A percentile compares a stretch with the other conserved stretches of the same genome.
Evolutionary conservation across 2,329 filamentous ascomycete species (phyloP).

Genomic region (Hypocrella siamensis): DNA sequence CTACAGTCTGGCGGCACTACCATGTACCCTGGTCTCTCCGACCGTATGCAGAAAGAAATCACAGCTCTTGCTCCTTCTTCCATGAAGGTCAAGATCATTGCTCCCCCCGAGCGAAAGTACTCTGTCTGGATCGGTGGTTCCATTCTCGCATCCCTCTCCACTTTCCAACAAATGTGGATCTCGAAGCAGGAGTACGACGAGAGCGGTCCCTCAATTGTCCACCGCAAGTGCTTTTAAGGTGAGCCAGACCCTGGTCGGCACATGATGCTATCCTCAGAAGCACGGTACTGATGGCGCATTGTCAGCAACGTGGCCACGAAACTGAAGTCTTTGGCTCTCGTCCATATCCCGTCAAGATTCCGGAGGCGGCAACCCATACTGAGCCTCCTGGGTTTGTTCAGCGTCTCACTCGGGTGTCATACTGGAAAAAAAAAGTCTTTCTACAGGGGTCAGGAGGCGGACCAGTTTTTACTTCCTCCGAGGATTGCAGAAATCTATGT

Average conservation of each 20-base stretch:
- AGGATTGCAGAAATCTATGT: conserved; percentile 32
- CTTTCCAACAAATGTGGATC: conserved; percentile 99
- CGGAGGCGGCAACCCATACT: conserved; percentile 27
- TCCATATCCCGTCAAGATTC: conserved; percentile 24
- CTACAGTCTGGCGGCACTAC: conserved; percentile 99
- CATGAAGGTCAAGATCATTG: conserved; percentile 99
- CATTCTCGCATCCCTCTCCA: conserved; percentile 96
- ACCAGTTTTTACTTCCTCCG: conserved; percentile 29
- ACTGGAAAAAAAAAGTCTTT: conserved; percentile 32
- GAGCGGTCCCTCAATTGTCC: conserved; percentile 96
- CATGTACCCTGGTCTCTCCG: conserved; percentile 99
- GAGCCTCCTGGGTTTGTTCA: conserved; percentile 27
- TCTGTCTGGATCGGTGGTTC: conserved; percentile 99
- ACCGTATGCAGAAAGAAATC: conserved; percentile 99
- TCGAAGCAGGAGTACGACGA: conserved; percentile 99
- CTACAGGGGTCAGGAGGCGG: conserved; percentile 36
- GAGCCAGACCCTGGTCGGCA: too few relatives aligned
- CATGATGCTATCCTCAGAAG: background rate
- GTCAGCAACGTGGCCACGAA: conserved; percentile 14
- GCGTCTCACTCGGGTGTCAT: conserved; percentile 35
- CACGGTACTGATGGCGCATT: conserved; percentile 5
- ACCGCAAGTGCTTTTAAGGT: conserved; percentile 99
- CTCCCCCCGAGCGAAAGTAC: conserved; percentile 99
- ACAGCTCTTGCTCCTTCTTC: conserved; percentile 96
- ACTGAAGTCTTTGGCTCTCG: conserved; percentile 17